Percentiles rank a stretch among this genome's conserved stretches.
Evolutionary conservation across 805 yeast species (phyloP).

Genomic region (Starmerella vaccinii): DNA sequence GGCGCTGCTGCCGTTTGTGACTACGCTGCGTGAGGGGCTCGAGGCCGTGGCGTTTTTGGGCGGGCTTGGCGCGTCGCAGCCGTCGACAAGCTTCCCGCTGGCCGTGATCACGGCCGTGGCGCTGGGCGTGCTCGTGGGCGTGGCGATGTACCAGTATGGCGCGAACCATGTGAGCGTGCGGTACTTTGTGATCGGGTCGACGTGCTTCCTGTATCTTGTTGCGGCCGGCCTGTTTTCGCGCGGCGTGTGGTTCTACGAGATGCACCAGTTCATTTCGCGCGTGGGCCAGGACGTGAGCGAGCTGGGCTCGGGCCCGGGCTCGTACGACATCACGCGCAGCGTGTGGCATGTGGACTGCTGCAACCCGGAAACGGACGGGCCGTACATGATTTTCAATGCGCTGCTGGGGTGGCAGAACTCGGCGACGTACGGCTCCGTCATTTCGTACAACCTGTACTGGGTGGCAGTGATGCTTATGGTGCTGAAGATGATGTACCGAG

Average conservation of each 20-base stretch:
- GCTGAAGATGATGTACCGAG: conserved; percentile 38
- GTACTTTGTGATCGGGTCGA: conserved; percentile 60
- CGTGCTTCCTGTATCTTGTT: conserved; percentile 71
- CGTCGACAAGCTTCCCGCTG: conserved; percentile 52
- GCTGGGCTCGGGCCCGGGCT: conserved; percentile 87
- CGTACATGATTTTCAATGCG: conserved; percentile 86
- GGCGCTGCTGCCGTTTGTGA: conserved; percentile 70
- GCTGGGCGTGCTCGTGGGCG: conserved; percentile 55
- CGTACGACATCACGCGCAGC: conserved; percentile 66
- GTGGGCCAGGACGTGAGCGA: conserved; percentile 86
- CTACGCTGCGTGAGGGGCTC: conserved; percentile 79
- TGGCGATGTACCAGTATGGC: conserved; percentile 64
- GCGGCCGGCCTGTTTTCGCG: conserved; percentile 79
- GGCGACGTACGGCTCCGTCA: conserved; percentile 81
- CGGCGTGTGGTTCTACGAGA: conserved; percentile 84
- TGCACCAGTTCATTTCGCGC: conserved; percentile 59
- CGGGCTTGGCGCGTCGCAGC: conserved; percentile 71
- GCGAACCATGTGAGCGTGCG: conserved; percentile 59
- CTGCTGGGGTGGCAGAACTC: conserved; percentile 89
- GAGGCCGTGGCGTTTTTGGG: conserved; percentile 90
- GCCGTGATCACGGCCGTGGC: conserved; percentile 51
- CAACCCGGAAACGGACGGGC: conserved; percentile 83
- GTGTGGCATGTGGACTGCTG: conserved; percentile 96
- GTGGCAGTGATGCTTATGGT: conserved; percentile 37
- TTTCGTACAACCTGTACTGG: conserved; percentile 69